Percentiles rank a stretch among this genome's conserved stretches.
Conservation (phyloP, 441 rosid genomes). For the Populus hybrid region DNA sequence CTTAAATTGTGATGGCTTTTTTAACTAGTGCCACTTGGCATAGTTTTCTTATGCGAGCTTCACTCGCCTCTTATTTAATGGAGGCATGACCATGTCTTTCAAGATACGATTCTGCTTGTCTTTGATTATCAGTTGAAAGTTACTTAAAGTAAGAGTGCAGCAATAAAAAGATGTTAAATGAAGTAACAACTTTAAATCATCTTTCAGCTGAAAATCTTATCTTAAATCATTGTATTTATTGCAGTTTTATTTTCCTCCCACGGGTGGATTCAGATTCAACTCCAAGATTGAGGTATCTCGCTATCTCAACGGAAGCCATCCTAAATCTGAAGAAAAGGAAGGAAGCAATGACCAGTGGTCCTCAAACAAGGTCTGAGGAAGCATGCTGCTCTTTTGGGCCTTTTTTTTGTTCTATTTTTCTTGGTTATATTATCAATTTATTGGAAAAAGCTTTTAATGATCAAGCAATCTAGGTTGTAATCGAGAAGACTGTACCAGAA, state of each 20-base stretch:
- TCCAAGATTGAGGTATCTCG: constrained; percentile 43
- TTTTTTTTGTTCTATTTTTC: neutral
- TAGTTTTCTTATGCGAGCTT: neutral
- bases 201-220: constrained; percentile 2
- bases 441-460: constrained; percentile 23
- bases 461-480: constrained; percentile 49
- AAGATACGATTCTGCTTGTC: constrained; percentile 1
- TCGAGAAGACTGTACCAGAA: constrained; percentile 61
- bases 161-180: neutral
- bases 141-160: neutral
- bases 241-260: constrained; percentile 55
- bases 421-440: constrained; percentile 17
- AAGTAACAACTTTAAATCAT: neutral
- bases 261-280: constrained; percentile 36
- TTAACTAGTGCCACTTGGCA: neutral
- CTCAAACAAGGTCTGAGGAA: constrained; percentile 31
- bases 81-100: constrained; percentile 4
- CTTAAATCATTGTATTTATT: constrained; percentile 23
- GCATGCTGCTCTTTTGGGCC: constrained; percentile 12
- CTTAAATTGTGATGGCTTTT: neutral
- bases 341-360: constrained; percentile 24
- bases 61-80: neutral
- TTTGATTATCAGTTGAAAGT: neutral
- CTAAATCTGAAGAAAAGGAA: constrained; percentile 29
- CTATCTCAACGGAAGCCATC: constrained; percentile 29